phyloP scores from a whole-genome alignment of 2,329 filamentous ascomycete species.

The Microdochium nivale region DNA sequence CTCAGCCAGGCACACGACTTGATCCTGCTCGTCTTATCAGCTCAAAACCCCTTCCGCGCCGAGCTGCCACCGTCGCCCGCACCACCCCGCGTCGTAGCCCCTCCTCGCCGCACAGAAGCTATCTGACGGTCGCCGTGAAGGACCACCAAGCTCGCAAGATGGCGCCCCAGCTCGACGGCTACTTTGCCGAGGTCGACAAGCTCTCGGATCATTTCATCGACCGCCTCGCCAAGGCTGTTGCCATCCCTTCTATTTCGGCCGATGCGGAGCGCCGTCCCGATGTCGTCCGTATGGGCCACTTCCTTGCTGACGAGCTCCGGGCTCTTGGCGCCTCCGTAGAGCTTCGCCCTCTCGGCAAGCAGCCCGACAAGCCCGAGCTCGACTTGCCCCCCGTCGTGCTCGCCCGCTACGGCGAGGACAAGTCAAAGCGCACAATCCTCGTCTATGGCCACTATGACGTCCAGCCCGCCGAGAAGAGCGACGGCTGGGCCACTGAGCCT shows the following conservation, averaged over 20 bases:
- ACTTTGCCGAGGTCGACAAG: conserved; percentile 85
- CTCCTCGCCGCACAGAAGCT: conserved; percentile 22
- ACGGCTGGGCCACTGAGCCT: conserved; percentile 93
- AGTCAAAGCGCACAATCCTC: conserved; percentile 87
- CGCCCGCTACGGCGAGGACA: conserved; percentile 84
- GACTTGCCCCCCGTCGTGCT: conserved; percentile 89
- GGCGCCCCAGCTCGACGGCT: conserved; percentile 83
- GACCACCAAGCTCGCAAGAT: conserved; percentile 63
- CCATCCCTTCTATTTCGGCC: conserved; percentile 89
- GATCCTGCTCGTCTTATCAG: background rate
- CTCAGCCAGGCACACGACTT: background rate
- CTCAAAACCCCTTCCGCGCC: background rate
- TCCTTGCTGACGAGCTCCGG: conserved; percentile 75
- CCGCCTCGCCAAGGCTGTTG: conserved; percentile 82
- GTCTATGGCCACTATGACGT: conserved; percentile 99
- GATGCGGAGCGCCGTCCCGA: conserved; percentile 83
- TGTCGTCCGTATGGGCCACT: conserved; percentile 95
- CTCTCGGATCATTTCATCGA: conserved; percentile 79
- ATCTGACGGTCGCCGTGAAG: conserved; percentile 45
- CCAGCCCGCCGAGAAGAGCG: conserved; percentile 84
- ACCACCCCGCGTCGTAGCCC: conserved; percentile 7
- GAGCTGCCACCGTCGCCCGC: background rate
- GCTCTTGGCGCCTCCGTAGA: conserved; percentile 80
- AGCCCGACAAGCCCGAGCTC: conserved; percentile 83
- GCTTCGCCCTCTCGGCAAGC: conserved; percentile 78